Evolutionary conservation across 352 stramenopile species (phyloP), one percentile per base, ranked within the genome.

Genomic region (Aphanomyces astaci): DNA sequence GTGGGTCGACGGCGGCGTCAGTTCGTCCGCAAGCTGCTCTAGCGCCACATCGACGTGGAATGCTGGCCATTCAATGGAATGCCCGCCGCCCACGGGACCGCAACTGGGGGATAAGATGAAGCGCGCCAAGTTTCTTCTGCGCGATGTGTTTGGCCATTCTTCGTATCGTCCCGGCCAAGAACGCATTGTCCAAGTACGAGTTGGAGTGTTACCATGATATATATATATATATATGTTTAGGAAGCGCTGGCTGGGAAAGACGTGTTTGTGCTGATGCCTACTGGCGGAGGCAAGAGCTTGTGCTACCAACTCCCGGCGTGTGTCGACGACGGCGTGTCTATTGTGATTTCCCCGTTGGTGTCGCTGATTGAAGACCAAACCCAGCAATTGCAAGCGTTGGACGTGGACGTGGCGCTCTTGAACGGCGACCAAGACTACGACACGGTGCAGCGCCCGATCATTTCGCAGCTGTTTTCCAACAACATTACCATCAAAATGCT

Each of bases 351-450:
- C 33, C 98, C 98, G 9, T 88, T 99, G 1, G 82, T 99, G 1
- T 99, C 96, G 22, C 80, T 99, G 10, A 99, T 99, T 66, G 95
- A 99, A 82, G 97, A 99, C 82, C 98, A 99, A 87, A 97, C 99
- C 4, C 83, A 97, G 76, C 88, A 96, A 28, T 76, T 99, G 25
- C 87, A 94, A 63, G 94, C 95, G 46, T 70, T 97, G 7, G 94
- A 97, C 71, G 86, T 99, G 51, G 80, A 89, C 13, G 88, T 94
- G 51, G 84, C 86, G 7, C 77, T 90, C 71, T 67, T 96, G 9
- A 95, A 92, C 59, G 84, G 86, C 22, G 87, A 96, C 45, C 86
- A 94, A 76, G 79, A 95, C 70, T 94, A 95, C 59, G 87, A 89
- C 25, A 89, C 81, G 15, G 80, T 88, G 11, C 86, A 97, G 70